Evolutionary conservation across 2,329 filamentous ascomycete genomes (phyloP).

Genomic region (Cadophora luteo-olivacea): DNA sequence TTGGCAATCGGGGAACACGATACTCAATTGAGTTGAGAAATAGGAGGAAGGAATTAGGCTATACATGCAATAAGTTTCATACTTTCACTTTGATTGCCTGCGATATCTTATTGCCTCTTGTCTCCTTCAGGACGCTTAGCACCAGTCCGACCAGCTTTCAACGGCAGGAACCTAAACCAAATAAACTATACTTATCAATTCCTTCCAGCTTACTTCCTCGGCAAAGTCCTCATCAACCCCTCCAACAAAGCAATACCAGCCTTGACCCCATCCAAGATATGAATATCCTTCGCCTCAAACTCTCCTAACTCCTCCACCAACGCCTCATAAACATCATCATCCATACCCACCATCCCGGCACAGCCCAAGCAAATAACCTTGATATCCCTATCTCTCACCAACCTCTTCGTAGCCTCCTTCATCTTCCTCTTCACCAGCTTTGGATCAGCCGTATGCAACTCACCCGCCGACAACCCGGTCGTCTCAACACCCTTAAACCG

Average conservation of each 20-base stretch:
- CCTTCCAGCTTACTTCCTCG: constrained; percentile 16
- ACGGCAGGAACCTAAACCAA: too few relatives aligned
- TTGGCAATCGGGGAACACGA: too few relatives aligned
- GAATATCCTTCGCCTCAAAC: constrained; percentile 62
- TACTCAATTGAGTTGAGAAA: too few relatives aligned
- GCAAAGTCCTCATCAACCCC: constrained; percentile 36
- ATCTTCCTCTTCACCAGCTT: constrained; percentile 71
- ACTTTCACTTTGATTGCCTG: too few relatives aligned
- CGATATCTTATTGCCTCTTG: too few relatives aligned
- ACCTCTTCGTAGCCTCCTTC: constrained; percentile 69
- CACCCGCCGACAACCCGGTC: constrained; percentile 79
- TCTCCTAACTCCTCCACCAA: constrained; percentile 69
- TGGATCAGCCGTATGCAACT: constrained; percentile 74
- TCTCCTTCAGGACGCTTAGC: too few relatives aligned
- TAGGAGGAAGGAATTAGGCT: too few relatives aligned
- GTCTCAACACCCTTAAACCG: constrained; percentile 81
- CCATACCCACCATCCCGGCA: constrained; percentile 88
- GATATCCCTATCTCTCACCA: constrained; percentile 65
- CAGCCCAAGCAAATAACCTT: constrained; percentile 83
- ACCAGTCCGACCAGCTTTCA: too few relatives aligned
- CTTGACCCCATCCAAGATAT: constrained; percentile 81
- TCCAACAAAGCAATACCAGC: constrained; percentile 59
- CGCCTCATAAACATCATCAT: constrained; percentile 74
- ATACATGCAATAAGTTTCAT: too few relatives aligned
- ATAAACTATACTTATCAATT: neutral